Percentiles rank a stretch among this genome's conserved stretches.
Evolutionary conservation across 768 basidiomycete species (phyloP).

Genomic region (Pisolithus sp.): DNA sequence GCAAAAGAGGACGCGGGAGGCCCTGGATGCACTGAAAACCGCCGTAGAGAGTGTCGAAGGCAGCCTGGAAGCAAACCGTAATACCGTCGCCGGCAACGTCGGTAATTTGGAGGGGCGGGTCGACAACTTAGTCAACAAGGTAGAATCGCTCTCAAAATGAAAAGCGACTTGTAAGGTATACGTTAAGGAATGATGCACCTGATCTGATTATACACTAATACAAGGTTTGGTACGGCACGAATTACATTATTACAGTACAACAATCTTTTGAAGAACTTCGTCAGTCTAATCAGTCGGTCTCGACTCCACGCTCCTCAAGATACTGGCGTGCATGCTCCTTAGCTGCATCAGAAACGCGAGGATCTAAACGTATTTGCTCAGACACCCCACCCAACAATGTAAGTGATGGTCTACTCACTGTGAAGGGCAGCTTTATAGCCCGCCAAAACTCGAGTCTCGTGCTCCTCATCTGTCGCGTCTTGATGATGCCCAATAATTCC

Average conservation of each 20-base stretch:
- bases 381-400: background rate
- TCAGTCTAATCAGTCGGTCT: conserved; percentile 3
- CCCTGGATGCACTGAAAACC: conserved; percentile 57
- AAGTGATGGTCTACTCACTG: conserved; percentile 29
- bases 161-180: background rate
- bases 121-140: conserved; percentile 37
- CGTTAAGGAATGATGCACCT: conserved; percentile 1
- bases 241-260: background rate
- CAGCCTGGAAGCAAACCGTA: conserved; percentile 70
- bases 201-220: conserved; percentile 2
- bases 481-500: conserved; percentile 31
- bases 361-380: conserved; percentile 27
- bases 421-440: conserved; percentile 52
- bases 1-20: conserved; percentile 56
- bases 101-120: conserved; percentile 58
- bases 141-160: conserved; percentile 31
- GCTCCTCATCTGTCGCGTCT: conserved; percentile 31
- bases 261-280: background rate
- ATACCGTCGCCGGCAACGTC: conserved; percentile 68
- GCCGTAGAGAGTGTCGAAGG: conserved; percentile 69
- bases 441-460: conserved; percentile 41
- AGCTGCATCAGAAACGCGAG: conserved; percentile 41
- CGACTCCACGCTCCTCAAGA: conserved; percentile 26
- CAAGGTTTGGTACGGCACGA: background rate
- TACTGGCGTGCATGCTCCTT: conserved; percentile 43